A percentile compares a stretch with the other conserved stretches of the same genome.
Evolutionary conservation across 139 green algal species (phyloP).

Genomic region (Zygnema circumcarinatum): DNA sequence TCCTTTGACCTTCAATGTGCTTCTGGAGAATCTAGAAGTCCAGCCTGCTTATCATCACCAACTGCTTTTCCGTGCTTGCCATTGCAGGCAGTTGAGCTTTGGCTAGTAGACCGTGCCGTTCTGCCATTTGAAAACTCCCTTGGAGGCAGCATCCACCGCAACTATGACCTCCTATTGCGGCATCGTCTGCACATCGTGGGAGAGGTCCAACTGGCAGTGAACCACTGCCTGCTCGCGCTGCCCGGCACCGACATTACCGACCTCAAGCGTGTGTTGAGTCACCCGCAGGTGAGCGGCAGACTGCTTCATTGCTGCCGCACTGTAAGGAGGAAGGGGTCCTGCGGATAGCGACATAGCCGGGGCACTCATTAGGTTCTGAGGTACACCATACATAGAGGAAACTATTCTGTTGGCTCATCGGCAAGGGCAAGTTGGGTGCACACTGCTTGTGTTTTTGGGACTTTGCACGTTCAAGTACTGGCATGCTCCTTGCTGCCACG

Average conservation of each 20-base stretch:
- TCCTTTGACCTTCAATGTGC: no score
- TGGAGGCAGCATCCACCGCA: conserved; percentile 82
- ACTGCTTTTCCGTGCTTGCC: no score
- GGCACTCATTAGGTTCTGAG: neutral
- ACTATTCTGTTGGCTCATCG: no score
- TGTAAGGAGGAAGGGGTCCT: neutral
- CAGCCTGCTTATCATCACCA: no score
- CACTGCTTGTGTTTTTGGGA: no score
- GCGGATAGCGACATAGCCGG: neutral
- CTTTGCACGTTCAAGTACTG: no score
- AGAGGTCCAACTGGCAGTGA: conserved; percentile 83
- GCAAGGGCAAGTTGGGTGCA: no score
- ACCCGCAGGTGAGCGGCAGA: conserved; percentile 86
- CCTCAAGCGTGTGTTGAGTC: conserved; percentile 84
- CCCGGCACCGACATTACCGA: conserved; percentile 80
- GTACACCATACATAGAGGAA: neutral
- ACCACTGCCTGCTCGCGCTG: conserved; percentile 95
- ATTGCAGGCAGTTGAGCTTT: conserved; percentile 69
- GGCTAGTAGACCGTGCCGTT: conserved; percentile 75
- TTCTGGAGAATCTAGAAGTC: no score
- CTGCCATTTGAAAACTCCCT: conserved; percentile 86
- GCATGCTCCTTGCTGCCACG: no score
- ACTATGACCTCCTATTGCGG: conserved; percentile 90
- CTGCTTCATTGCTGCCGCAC: neutral
- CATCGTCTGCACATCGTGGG: conserved; percentile 68